phyloP scores from a whole-genome alignment of 495 filamentous ascomycete species.

The Neurospora hispaniola region DNA sequence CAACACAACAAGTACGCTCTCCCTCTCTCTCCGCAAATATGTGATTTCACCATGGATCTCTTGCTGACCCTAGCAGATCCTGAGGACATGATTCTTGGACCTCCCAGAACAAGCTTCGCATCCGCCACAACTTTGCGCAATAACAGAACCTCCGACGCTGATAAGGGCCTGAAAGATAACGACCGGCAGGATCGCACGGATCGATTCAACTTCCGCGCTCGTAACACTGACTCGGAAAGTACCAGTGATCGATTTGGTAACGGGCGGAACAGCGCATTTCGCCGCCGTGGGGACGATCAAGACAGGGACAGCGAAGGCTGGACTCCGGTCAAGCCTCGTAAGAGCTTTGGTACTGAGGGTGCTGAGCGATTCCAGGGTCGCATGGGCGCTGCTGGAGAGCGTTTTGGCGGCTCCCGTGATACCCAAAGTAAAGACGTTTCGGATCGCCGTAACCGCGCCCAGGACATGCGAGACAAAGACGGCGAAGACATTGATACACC shows the following conservation, averaged over 20 bases:
- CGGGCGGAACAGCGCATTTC: constrained; percentile 35
- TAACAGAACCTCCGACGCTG: constrained; percentile 39
- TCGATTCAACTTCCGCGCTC: constrained; percentile 55
- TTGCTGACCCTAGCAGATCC: constrained; percentile 32
- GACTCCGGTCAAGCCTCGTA: constrained; percentile 51
- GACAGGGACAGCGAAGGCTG: constrained; percentile 48
- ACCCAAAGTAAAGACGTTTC: constrained; percentile 25
- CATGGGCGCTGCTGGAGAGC: constrained; percentile 36
- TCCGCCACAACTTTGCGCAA: constrained; percentile 52
- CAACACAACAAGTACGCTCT: constrained; percentile 38
- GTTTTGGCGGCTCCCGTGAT: constrained; percentile 18
- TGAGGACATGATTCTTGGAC: constrained; percentile 83
- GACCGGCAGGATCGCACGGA: constrained; percentile 54
- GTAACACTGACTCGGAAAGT: constrained; percentile 58
- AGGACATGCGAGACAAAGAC: constrained; percentile 43
- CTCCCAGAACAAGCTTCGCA: constrained; percentile 76
- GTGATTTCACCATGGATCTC: neutral
- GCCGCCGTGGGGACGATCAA: constrained; percentile 44
- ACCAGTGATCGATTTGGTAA: constrained; percentile 38
- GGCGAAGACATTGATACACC: constrained; percentile 41
- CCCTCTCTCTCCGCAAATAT: neutral
- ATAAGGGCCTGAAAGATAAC: constrained; percentile 37
- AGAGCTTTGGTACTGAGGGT: constrained; percentile 53
- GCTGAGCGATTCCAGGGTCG: constrained; percentile 51
- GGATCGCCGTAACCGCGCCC: constrained; percentile 32